phyloP scores from a whole-genome alignment of 305 asterid species.

The Rubia peregrina region DNA sequence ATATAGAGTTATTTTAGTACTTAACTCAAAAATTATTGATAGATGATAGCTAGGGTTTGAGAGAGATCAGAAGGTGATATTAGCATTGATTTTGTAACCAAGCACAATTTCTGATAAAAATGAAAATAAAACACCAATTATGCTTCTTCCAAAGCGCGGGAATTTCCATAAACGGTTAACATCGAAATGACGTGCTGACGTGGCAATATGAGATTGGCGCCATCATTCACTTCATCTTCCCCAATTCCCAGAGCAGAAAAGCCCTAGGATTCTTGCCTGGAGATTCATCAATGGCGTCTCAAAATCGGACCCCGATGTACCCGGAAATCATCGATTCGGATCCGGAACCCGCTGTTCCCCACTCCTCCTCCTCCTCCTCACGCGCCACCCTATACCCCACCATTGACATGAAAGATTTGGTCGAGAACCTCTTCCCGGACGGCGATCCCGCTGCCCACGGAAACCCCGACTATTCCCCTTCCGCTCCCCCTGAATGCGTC shows the following conservation, averaged over 20 bases:
- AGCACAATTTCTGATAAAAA: no score
- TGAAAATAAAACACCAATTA: no score
- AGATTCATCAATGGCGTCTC: slow-evolving; percentile 45
- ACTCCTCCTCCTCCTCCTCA: slow-evolving; percentile 33
- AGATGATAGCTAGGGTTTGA: no score
- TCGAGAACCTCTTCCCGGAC: slow-evolving; percentile 41
- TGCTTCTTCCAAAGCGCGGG: no score
- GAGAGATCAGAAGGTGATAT: no score
- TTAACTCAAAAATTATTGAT: no score
- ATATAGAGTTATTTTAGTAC: no score
- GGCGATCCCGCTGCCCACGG: slow-evolving; percentile 16
- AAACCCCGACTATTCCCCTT: slow-evolving; percentile 31
- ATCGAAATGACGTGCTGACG: slow-evolving; percentile 7
- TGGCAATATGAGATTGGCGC: neutral
- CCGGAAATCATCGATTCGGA: slow-evolving; percentile 30
- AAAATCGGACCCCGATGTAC: slow-evolving; percentile 37
- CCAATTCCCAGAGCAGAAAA: neutral
- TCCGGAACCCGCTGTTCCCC: slow-evolving; percentile 15
- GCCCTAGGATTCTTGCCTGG: slow-evolving; percentile 10
- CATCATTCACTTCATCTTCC: neutral
- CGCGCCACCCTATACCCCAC: slow-evolving; percentile 49
- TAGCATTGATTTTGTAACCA: no score
- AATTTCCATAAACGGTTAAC: slow-evolving; percentile 9
- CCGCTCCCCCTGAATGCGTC: slow-evolving; percentile 54
- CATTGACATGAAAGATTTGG: slow-evolving; percentile 39